Percentiles rank a stretch among this genome's conserved stretches.
Evolutionary conservation across 192 early-diverging fungal species (phyloP).

Genomic region (Entomortierella beljakovae): DNA sequence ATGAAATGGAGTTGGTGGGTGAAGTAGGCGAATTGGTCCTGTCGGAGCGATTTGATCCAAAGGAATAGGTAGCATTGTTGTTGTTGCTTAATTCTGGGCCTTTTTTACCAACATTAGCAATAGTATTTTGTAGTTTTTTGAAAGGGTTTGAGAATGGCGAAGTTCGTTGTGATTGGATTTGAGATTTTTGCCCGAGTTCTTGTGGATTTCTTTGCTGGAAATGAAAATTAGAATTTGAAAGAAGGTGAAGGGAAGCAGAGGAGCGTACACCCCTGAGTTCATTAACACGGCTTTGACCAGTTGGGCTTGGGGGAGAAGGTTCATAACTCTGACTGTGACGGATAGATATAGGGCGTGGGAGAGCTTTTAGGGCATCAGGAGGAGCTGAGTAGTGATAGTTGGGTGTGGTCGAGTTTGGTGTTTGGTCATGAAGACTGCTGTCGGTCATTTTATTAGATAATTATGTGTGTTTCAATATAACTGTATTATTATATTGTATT

Average conservation of each 20-base stretch:
- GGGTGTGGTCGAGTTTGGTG: background rate
- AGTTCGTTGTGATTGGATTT: conserved; percentile 11
- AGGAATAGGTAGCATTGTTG: background rate
- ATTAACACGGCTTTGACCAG: background rate
- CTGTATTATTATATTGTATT: background rate
- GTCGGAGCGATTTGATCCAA: background rate
- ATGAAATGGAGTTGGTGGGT: conserved; percentile 29
- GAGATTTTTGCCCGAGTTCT: conserved; percentile 10
- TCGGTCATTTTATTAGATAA: conserved; percentile 24
- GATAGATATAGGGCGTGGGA: conserved; percentile 36
- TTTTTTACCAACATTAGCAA: conserved; percentile 23
- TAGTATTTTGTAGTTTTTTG: conserved; percentile 39
- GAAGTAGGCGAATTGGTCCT: conserved; percentile 18
- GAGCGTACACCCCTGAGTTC: conserved; percentile 20
- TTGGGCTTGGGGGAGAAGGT: conserved; percentile 15
- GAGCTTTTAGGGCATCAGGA: conserved; percentile 14
- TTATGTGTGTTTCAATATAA: background rate
- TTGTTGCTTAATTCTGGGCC: conserved; percentile 19
- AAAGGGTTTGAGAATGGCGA: conserved; percentile 47
- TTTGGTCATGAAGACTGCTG: conserved; percentile 16
- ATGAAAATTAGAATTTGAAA: conserved; percentile 4
- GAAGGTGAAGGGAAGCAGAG: conserved; percentile 20
- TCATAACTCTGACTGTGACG: conserved; percentile 49
- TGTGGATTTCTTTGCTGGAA: background rate
- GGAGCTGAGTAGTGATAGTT: background rate